Evolutionary conservation across 225 moss, liverwort and hornwort species (phyloP), one percentile per base, ranked within the genome.

Genomic region (Neckera pumila): DNA sequence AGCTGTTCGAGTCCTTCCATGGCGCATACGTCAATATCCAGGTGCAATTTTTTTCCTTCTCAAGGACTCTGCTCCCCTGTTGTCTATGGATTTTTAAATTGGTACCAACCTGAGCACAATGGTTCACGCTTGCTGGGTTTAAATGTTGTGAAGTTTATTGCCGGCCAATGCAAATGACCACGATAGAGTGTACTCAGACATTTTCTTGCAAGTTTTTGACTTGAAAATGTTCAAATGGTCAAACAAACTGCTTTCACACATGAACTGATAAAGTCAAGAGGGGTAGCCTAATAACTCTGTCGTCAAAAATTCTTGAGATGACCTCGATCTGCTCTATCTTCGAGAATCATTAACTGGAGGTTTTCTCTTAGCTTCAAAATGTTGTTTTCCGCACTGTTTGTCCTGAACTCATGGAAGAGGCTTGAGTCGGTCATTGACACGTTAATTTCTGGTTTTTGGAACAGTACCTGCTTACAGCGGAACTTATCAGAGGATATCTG

Each of bases 21-120:
- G 99, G 99, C n/a, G 96, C 95, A 16, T 97, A 96, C 87, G 95
- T 97, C 56, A 97, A 99, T 86, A 99, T 99, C 75, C 97, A 99
- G 96, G 99, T 99, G 79, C 69, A 81, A 17, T 63, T 67, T 62
- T 74, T 77, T 40, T 23, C 36, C 77, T 82, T 87, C 40, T 70
- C 84, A 65, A 89, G 59, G 43, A 86, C 23, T 89, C 60, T 60
- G 34, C 56, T 80, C 66, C 73, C 36, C 23, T 83, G 61, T 45
- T 40, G 36, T 65, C 23, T 63, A 61, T 72, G 71, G 20, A 57
- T 82, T 28, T 63, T 80, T 36, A 38, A 60, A 51, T 77, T 71
- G 80, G 43, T 56, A n/a, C 61, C 47, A 67, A 86, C 31, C 88
- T 36, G 27, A 65, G 51, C 65, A 53, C 40, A 82, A 57, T 28